Conservation (phyloP, 2,329 filamentous ascomycete species). For the Stagonosporopsis rhizophila region DNA sequence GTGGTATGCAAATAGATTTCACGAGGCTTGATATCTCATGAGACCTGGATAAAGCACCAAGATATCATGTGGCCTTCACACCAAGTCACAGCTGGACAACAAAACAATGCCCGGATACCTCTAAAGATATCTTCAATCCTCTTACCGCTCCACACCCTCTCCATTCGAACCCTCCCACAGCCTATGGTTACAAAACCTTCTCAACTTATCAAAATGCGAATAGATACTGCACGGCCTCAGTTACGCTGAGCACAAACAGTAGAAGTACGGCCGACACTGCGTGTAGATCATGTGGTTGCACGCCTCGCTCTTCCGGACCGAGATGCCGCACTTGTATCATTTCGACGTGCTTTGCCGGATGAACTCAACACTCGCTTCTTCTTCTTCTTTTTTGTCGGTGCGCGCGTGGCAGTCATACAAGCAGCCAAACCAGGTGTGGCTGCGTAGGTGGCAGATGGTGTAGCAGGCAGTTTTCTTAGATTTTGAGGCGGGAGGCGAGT, state of each 20-base stretch:
- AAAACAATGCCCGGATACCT: too few species aligned
- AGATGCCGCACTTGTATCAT: background rate
- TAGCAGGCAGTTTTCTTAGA: background rate
- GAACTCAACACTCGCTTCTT: background rate
- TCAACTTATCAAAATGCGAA: background rate
- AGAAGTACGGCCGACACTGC: constrained; percentile 2
- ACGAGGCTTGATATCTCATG: background rate
- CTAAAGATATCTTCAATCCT: too few species aligned
- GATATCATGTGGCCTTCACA: too few species aligned
- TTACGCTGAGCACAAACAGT: constrained; percentile 1
- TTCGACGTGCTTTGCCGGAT: background rate
- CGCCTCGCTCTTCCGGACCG: constrained; percentile 2
- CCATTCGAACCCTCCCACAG: constrained; percentile 2
- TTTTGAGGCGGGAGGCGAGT: too few species aligned
- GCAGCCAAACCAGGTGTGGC: constrained; percentile 5
- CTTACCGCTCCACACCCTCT: background rate
- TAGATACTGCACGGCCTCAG: background rate
- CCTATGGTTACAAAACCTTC: background rate
- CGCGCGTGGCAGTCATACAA: constrained; percentile 6
- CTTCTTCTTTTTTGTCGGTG: background rate
- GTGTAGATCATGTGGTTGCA: constrained; percentile 3
- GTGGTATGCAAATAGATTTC: too few species aligned
- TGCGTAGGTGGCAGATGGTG: background rate
- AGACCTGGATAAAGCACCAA: too few species aligned
- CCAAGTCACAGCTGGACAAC: too few species aligned